Percentiles rank a stretch among this genome's conserved stretches.
phyloP scores from a whole-genome alignment of 1,284 basidiomycete species.

The Earliella scabrosa region DNA sequence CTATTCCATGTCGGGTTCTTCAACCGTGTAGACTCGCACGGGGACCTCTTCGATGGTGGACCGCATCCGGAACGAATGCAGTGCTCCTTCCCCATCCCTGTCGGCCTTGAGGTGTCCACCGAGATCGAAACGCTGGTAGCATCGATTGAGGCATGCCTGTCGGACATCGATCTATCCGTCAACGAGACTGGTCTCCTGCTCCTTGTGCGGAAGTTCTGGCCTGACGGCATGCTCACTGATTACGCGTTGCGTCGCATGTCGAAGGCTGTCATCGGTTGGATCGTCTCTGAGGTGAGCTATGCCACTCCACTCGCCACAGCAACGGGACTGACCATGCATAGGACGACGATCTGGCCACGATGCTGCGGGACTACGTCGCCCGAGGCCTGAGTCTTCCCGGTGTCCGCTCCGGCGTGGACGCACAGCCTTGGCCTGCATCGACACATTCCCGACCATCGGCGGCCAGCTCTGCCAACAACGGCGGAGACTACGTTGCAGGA shows the following conservation, averaged over 20 bases:
- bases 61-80: constrained; percentile 35
- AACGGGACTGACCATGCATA: too few relatives aligned
- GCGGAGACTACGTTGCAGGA: constrained; percentile 64
- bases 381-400: constrained; percentile 62
- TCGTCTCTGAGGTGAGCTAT: constrained; percentile 62
- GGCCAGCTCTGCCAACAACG: constrained; percentile 57
- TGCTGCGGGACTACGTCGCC: constrained; percentile 67
- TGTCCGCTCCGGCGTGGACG: constrained; percentile 51
- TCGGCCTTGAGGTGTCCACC: constrained; percentile 70
- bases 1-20: constrained; percentile 67
- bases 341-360: constrained; percentile 64
- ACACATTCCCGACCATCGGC: constrained; percentile 41
- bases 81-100: constrained; percentile 68
- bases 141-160: constrained; percentile 72
- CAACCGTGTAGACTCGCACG: constrained; percentile 45
- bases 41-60: constrained; percentile 41
- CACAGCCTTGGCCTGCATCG: constrained; percentile 52
- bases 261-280: constrained; percentile 60
- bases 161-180: constrained; percentile 69
- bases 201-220: constrained; percentile 69
- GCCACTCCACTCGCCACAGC: neutral
- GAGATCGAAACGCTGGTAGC: constrained; percentile 75
- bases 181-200: constrained; percentile 77
- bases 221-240: constrained; percentile 69
- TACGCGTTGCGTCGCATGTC: constrained; percentile 63